Evolutionary conservation across 306 rosid species (phyloP).

Genomic region (Vigna mungo): DNA sequence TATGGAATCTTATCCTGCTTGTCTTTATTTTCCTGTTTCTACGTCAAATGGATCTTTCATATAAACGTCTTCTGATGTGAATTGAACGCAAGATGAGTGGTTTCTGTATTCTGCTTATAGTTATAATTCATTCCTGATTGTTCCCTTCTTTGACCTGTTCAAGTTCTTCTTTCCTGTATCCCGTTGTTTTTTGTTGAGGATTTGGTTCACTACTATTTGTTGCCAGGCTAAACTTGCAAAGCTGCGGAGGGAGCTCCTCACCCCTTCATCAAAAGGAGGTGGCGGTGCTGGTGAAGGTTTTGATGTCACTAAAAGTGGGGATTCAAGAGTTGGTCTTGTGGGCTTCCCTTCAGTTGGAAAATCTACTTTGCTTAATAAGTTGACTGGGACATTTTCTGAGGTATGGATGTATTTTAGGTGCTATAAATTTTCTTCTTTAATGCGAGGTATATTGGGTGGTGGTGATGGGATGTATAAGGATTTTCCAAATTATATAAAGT

Average conservation of each 20-base stretch:
- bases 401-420: conserved; percentile 49
- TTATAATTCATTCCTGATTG: background rate
- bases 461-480: conserved; percentile 9
- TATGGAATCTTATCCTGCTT: conserved; percentile 18
- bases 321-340: conserved; percentile 98
- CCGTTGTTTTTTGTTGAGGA: conserved; percentile 11
- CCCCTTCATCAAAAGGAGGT: conserved; percentile 88
- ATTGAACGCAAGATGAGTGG: conserved; percentile 24
- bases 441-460: background rate
- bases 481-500: conserved; percentile 28
- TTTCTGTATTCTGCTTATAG: conserved; percentile 30
- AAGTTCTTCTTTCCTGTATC: conserved; percentile 2
- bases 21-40: conserved; percentile 25
- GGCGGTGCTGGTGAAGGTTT: conserved; percentile 99
- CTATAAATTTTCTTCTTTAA: conserved; percentile 29
- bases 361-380: conserved; percentile 89
- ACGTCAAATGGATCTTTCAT: background rate
- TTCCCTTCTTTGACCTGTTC: conserved; percentile 2
- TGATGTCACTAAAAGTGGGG: conserved; percentile 99
- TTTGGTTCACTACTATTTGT: conserved; percentile 30
- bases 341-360: conserved; percentile 99
- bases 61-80: background rate
- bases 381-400: conserved; percentile 99
- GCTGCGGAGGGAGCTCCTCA: conserved; percentile 88
- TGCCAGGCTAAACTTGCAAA: conserved; percentile 97